Base-by-base conservation (phyloP, 2,329 filamentous ascomycete species). In the Madurella fahalii region DNA sequence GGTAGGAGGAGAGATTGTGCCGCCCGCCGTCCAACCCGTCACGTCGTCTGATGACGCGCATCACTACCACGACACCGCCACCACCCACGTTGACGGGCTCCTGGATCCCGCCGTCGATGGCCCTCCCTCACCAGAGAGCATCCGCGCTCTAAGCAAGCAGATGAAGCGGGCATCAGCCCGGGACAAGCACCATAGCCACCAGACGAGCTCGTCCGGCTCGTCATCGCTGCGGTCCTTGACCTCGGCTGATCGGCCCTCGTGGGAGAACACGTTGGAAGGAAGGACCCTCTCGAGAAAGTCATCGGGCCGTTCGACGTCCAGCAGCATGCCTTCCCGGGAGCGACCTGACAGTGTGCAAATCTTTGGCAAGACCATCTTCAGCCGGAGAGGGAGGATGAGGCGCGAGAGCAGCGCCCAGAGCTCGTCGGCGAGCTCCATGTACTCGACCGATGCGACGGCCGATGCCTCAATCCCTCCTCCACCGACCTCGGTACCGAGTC, bases 341-440 rank as follows among this genome's bases (percentile, higher is more conserved):
- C 75, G 80, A 37, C 76, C 79, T 20, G 82, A 86, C 31, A 84
- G 81, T 60, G 70, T 82, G 13, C 81, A 84, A 62, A 74, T 80
- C 25, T 78, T 86, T 61, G 77, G 81, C 50, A 82, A 81, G 69
- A 74, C 75, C 39, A 73, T 86, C 32, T 85, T 86, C 62, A 77
- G 77, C 62, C 78, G 82, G 25, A 75, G 74, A 53, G 73, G 72
- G 58, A 78, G 72, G 65, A 67, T 76, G 25, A 82, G 77, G 53
- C 77, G 78, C 47, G 79, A 80, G 54, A 77, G 74, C 64, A 77
- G 74, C 59, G 71, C 76, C 47, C 73, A 75, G 50, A 75, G 69
- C 64, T 76, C 77, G 2, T 73, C 75, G 12, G 71, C 68, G 31
- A 78, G 72, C 67, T 80, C 79, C 9, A 59, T 78, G 9, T 75